Evolutionary conservation across 2,329 filamentous ascomycete genomes (phyloP), one percentile per base, ranked within the genome.

Genomic region (Colletotrichum orbiculare): DNA sequence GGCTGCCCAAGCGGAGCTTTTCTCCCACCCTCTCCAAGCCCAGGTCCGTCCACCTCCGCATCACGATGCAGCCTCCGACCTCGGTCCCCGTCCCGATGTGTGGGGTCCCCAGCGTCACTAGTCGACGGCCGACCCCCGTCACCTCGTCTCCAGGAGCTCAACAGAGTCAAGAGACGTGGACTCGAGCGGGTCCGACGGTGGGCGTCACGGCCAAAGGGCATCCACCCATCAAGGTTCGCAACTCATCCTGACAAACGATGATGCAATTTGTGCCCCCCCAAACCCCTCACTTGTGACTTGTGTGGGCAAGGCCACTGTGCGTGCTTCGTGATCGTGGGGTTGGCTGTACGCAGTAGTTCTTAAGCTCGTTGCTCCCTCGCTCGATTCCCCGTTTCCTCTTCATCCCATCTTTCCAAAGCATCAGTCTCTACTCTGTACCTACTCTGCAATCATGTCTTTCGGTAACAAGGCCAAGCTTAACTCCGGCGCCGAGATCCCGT

Each of bases 401-500:
- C 45, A 34, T 46, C 52, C 42, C 41, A 52, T 37, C 11, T 12
- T 34, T n/a, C n/a, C 8, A 3, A n/a, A 45, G 33, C 45, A 25
- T 12, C 15, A n/a, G 3, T 8, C 9, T 6, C 41, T 42, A 54
- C 56, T 38, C 58, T 17, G 17, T 17, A 17, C n/a, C n/a, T n/a
- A n/a, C 17, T 17, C 34, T 8, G 25, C 34, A 68, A 73, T 55
- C 68, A 89, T 89, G 87, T 89, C 87, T 73, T 78, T 80, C 73
- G 83, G 80, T 64, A 78, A 75, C 70, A 80, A 86, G 76, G 85
- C 87, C 70, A 86, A 84, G 67, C 83, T 89, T 72, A 88, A 84
- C 79, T 84, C 85, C 59, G 89, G 90, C 69, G 85, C 86, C 73
- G 87, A 88, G 78, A 91, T 91, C 61, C 86, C 88, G 63, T 66